These are phyloP conservation scores for Podospora australis DNA, from an alignment of 495 filamentous ascomycete genomes.

Conservation along the genomic window DNA sequence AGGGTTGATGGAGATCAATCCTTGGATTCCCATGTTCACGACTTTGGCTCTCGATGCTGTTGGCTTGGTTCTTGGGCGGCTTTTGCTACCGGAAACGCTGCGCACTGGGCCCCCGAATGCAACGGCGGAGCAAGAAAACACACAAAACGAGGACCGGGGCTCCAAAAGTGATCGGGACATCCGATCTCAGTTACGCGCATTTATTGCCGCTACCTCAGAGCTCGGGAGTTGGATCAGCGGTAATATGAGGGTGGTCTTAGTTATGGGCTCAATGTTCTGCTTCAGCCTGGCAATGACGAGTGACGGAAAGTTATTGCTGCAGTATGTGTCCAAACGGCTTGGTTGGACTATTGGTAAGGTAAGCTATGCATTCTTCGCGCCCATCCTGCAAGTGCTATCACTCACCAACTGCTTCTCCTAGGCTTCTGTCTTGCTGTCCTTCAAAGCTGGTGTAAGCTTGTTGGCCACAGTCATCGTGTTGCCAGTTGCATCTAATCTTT, in stretches of 20 bases:
- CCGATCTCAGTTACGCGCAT: background rate
- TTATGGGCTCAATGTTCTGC: constrained; percentile 3
- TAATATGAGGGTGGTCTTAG: background rate
- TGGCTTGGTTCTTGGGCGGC: constrained; percentile 13
- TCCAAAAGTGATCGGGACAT: too few species aligned
- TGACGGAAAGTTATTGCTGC: constrained; percentile 26
- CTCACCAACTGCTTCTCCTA: constrained; percentile 7
- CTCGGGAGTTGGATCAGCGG: background rate
- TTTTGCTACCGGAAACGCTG: constrained; percentile 41
- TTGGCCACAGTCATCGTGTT: constrained; percentile 43
- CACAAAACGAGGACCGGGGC: background rate
- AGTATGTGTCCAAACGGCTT: constrained; percentile 52
- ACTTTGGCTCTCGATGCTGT: constrained; percentile 38
- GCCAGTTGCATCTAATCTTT: constrained; percentile 32
- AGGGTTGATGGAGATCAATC: constrained; percentile 37
- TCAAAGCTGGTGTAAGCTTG: constrained; percentile 43
- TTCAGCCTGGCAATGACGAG: constrained; percentile 7
- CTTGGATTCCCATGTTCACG: constrained; percentile 47
- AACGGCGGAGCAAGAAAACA: background rate
- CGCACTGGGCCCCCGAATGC: background rate
- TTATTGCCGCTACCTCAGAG: background rate
- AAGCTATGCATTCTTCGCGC: background rate
- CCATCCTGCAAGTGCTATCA: constrained; percentile 8
- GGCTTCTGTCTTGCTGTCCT: constrained; percentile 47
- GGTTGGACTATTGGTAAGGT: constrained; percentile 36